Base-by-base conservation (phyloP, 2,329 filamentous ascomycete genomes). In the Monosporascus ibericus region DNA sequence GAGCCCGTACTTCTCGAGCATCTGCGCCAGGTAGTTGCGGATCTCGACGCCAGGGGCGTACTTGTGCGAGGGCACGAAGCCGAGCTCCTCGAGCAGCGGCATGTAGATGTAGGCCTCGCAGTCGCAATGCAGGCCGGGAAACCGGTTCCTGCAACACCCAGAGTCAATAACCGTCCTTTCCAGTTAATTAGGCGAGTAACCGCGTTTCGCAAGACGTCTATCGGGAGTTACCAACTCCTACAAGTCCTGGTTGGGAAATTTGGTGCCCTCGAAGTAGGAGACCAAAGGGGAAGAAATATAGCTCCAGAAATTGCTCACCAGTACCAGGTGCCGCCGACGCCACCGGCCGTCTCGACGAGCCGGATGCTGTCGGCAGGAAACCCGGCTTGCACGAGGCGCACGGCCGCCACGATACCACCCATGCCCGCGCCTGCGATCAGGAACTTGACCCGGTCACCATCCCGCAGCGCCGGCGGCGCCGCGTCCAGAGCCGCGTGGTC, bases 91-190 rank as follows among this genome's bases (percentile, higher is more conserved):
- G 2, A 85, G 71, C 14, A 83, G 65, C 3, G 81, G 81, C 66
- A 85, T 65, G 59, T 85, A 86, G n/a, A 75, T 70, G 58, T 80
- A 83, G 49, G 73, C 72, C 64, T 86, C 82, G 3, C 82, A 67
- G 58, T 86, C 82, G 60, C 81, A 85, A 56, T 72, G 70, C 7
- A 77, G 61, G 0, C 75, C 76, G 0, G 76, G 75, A 52, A 77
- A 80, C 0, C 74, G 65, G 54, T 78, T 78, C 72, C 30, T 34
- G 30, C 30, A 34, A 34, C 30, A 14, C 14, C 11, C 1, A 11
- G 30, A 34, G 30, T 34, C 30, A 34, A 11, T 34, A 14, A 34
- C 14, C 30, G 4, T 5, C 30, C 1, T 34, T 34, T 34, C 30
- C 30, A 14, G 30, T 34, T 34, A 34, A 34, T 14, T 14, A 5